Conservation (phyloP, 1,284 basidiomycete species). For the Limonomyces culmigenus region DNA sequence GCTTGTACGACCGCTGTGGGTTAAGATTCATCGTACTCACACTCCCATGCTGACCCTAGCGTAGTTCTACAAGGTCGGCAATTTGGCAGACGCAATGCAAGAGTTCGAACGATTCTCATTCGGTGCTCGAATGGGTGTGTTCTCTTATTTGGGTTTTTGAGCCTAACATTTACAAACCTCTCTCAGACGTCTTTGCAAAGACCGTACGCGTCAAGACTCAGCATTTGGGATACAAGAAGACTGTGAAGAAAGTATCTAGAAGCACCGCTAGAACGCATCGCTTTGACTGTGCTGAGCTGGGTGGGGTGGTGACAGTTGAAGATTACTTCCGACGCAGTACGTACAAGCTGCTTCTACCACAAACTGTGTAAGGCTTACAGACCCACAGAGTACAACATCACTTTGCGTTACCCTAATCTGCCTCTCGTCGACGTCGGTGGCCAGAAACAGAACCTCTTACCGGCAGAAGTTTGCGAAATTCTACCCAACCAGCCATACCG, state of each 20-base stretch:
- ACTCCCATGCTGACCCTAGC: no score
- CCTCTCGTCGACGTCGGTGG: conserved; percentile 49
- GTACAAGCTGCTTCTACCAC: conserved; percentile 10
- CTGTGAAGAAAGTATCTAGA: conserved; percentile 31
- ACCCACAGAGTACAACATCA: conserved; percentile 37
- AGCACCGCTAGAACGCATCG: conserved; percentile 29
- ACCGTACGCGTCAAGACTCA: conserved; percentile 39
- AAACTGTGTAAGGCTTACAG: no score
- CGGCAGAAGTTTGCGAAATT: conserved; percentile 56
- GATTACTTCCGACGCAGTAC: conserved; percentile 45
- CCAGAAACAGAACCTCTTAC: conserved; percentile 31
- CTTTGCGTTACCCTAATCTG: conserved; percentile 29
- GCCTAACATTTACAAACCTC: not conserved
- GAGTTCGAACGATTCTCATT: conserved; percentile 34
- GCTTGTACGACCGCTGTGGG: conserved; percentile 65
- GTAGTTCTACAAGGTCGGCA: conserved; percentile 51
- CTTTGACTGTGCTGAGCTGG: conserved; percentile 36
- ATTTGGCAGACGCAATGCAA: conserved; percentile 37
- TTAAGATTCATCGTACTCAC: no score
- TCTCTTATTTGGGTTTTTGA: no score
- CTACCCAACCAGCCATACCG: conserved; percentile 49
- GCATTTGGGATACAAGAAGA: conserved; percentile 44
- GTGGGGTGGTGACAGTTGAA: conserved; percentile 34
- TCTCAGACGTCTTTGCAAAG: conserved; percentile 15
- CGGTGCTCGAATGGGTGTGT: conserved; percentile 29